phyloP scores from a whole-genome alignment of 1,139 yeast species.

The Debaryomycetaceae sp. region DNA sequence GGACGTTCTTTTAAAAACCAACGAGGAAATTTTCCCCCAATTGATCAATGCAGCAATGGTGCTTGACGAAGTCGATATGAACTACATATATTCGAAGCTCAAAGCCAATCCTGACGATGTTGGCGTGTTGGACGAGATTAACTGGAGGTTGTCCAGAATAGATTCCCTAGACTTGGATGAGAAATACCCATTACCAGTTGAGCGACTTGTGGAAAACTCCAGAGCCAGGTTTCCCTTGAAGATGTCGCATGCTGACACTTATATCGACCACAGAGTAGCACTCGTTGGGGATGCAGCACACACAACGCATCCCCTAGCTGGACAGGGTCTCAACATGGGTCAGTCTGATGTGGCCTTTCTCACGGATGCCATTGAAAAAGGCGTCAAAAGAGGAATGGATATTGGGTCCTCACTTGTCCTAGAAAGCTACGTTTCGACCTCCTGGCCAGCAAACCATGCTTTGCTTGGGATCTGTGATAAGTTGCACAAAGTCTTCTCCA shows the following conservation, averaged over 20 bases:
- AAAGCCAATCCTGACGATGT: slow-evolving; percentile 40
- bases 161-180: slow-evolving; percentile 47
- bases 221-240: slow-evolving; percentile 89
- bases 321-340: slow-evolving; percentile 99
- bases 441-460: slow-evolving; percentile 77
- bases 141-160: slow-evolving; percentile 63
- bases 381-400: slow-evolving; percentile 77
- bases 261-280: slow-evolving; percentile 80
- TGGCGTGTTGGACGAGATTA: slow-evolving; percentile 57
- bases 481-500: slow-evolving; percentile 80
- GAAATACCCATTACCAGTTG: slow-evolving; percentile 63
- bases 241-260: slow-evolving; percentile 86
- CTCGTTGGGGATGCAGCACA: slow-evolving; percentile 98
- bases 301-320: slow-evolving; percentile 95
- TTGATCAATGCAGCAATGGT: slow-evolving; percentile 85
- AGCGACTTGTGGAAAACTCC: slow-evolving; percentile 54
- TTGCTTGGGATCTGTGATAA: slow-evolving; percentile 89
- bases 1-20: slow-evolving; percentile 52
- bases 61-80: slow-evolving; percentile 48
- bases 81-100: slow-evolving; percentile 33
- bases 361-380: slow-evolving; percentile 64
- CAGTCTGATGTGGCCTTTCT: slow-evolving; percentile 83
- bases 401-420: slow-evolving; percentile 80
- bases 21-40: slow-evolving; percentile 60
- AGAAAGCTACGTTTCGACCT: slow-evolving; percentile 79